A percentile compares a stretch with the other conserved stretches of the same genome.
Evolutionary conservation across 1,139 yeast species (phyloP).

Genomic region (Candida albicans): DNA sequence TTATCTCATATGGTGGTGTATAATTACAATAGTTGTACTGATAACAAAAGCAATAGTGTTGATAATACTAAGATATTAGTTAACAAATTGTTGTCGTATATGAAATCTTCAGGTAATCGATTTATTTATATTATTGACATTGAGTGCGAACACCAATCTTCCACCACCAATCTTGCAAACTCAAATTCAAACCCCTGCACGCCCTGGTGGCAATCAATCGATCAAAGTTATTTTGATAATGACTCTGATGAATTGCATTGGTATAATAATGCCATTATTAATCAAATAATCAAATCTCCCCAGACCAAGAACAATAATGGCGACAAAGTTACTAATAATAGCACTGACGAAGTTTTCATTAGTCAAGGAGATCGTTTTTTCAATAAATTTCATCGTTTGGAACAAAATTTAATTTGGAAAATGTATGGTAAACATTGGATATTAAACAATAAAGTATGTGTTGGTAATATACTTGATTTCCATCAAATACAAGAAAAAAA

Average conservation of each 20-base stretch:
- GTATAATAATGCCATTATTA: conserved; percentile 19
- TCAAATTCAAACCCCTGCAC: conserved; percentile 9
- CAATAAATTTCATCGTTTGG: conserved; percentile 31
- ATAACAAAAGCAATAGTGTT: conserved; percentile 17
- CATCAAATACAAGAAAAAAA: conserved; percentile 19
- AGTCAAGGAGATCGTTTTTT: conserved; percentile 5
- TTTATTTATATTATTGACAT: conserved; percentile 14
- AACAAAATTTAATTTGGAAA: conserved; percentile 40
- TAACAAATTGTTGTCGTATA: too few species aligned
- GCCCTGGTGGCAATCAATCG: conserved; percentile 18
- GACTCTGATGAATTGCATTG: conserved; percentile 16
- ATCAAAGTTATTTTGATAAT: conserved; percentile 17
- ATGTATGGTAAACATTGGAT: conserved; percentile 34
- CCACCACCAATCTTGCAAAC: too few species aligned
- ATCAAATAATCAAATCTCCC: conserved; percentile 10
- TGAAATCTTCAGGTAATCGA: conserved; percentile 2
- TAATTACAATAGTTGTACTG: conserved; percentile 20
- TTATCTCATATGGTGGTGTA: conserved; percentile 36
- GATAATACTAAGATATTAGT: too few species aligned
- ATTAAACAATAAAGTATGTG: conserved; percentile 25
- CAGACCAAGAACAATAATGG: too few species aligned
- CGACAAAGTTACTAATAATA: too few species aligned
- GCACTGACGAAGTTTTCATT: not conserved
- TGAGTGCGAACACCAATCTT: too few species aligned
- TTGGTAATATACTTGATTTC: conserved; percentile 38